A percentile compares a stretch with the other conserved stretches of the same genome.
phyloP scores from a whole-genome alignment of 345 rosid species.

The Hibiscus mutabilis region DNA sequence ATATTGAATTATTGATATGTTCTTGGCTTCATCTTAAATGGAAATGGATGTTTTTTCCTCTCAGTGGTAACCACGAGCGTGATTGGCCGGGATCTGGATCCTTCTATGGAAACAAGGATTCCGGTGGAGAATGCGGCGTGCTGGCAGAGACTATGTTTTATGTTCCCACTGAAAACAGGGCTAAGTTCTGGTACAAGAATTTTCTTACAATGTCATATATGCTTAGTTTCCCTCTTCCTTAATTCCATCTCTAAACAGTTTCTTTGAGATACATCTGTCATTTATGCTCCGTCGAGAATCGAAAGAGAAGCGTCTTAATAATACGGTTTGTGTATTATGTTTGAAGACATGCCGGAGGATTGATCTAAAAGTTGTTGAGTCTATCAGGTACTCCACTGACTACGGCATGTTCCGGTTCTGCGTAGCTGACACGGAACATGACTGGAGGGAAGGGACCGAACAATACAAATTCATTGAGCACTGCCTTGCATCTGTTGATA shows the following conservation, averaged over 20 bases:
- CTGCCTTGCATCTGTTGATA: slow-evolving; percentile 59
- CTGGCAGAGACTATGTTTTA: slow-evolving; percentile 69
- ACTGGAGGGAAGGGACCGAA: slow-evolving; percentile 73
- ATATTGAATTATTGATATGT: neutral
- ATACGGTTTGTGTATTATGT: neutral
- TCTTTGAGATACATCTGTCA: too few relatives aligned
- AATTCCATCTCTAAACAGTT: too few relatives aligned
- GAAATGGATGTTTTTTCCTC: neutral
- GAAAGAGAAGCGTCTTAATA: too few relatives aligned
- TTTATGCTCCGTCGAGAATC: too few relatives aligned
- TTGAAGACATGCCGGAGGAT: neutral
- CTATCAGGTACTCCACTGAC: slow-evolving; percentile 47
- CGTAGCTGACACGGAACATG: slow-evolving; percentile 65
- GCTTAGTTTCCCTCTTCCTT: too few relatives aligned
- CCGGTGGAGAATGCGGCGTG: slow-evolving; percentile 83
- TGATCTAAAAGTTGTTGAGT: neutral
- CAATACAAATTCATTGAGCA: slow-evolving; percentile 61
- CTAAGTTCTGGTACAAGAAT: slow-evolving; percentile 41
- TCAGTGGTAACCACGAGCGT: slow-evolving; percentile 68
- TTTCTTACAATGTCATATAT: neutral
- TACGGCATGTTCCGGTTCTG: slow-evolving; percentile 79
- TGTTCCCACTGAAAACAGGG: slow-evolving; percentile 60
- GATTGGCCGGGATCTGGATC: slow-evolving; percentile 68
- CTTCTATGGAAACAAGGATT: slow-evolving; percentile 45
- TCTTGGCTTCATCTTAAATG: neutral